Evolutionary conservation across 2,329 filamentous ascomycete species (phyloP).

Genomic region (Curvularia sp.): DNA sequence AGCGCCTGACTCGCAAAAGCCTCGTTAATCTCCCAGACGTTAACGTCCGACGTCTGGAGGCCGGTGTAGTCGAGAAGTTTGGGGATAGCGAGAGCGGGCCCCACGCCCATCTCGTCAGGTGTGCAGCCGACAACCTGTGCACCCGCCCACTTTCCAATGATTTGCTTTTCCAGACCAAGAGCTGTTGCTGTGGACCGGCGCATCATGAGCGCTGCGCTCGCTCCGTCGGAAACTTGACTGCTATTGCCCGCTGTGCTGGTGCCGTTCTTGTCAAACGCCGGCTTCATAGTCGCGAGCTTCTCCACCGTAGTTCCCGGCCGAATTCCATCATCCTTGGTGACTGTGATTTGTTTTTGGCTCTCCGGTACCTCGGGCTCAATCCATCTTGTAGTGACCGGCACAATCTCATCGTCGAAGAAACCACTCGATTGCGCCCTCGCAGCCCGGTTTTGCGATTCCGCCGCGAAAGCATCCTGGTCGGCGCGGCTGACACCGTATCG

Average conservation of each 20-base stretch:
- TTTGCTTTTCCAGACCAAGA: slow-evolving; percentile 71
- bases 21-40: slow-evolving; percentile 95
- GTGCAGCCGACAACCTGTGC: slow-evolving; percentile 77
- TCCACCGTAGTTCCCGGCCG: slow-evolving; percentile 71
- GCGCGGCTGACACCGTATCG: slow-evolving; percentile 75
- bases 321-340: slow-evolving; percentile 84
- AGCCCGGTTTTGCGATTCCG: slow-evolving; percentile 75
- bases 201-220: slow-evolving; percentile 84
- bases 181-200: slow-evolving; percentile 77
- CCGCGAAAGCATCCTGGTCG: slow-evolving; percentile 86
- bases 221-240: slow-evolving; percentile 86
- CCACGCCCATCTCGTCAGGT: slow-evolving; percentile 94
- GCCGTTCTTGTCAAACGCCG: slow-evolving; percentile 79
- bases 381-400: slow-evolving; percentile 76
- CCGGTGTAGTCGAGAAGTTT: slow-evolving; percentile 75
- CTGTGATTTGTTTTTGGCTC: slow-evolving; percentile 66
- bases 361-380: slow-evolving; percentile 65
- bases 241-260: slow-evolving; percentile 84
- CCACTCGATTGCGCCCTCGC: slow-evolving; percentile 72
- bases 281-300: slow-evolving; percentile 79
- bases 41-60: slow-evolving; percentile 72
- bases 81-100: slow-evolving; percentile 85
- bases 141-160: slow-evolving; percentile 84
- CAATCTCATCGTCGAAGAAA: slow-evolving; percentile 78
- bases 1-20: slow-evolving; percentile 70